phyloP scores from a whole-genome alignment of 176 grass and related monocot genomes.

The Microstegium vimineum region DNA sequence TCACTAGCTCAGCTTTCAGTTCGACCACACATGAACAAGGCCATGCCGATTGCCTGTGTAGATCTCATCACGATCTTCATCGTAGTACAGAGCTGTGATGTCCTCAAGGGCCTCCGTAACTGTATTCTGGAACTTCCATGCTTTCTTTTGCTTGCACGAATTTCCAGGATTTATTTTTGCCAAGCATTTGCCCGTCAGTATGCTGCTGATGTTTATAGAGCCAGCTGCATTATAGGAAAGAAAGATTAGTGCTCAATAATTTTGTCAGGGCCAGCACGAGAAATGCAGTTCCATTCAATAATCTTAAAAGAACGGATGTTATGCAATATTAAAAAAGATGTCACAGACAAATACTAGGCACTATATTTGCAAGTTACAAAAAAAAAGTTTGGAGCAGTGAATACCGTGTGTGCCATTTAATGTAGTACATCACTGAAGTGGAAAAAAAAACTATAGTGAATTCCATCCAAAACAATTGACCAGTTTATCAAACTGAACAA shows the following conservation, averaged over 20 bases:
- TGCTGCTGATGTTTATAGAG: slow-evolving; percentile 93
- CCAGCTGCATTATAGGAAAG: slow-evolving; percentile 43
- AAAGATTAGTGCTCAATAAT: background rate
- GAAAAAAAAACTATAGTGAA: background rate
- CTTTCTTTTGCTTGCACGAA: slow-evolving; percentile 35
- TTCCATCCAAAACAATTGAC: background rate
- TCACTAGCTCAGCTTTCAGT: slow-evolving; percentile 48
- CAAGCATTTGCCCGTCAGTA: slow-evolving; percentile 84
- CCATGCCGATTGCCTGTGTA: slow-evolving; percentile 82
- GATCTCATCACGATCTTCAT: slow-evolving; percentile 87
- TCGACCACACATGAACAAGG: slow-evolving; percentile 91
- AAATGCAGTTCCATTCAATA: background rate
- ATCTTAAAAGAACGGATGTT: background rate
- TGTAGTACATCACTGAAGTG: background rate
- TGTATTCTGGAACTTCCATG: slow-evolving; percentile 61
- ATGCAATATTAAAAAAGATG: background rate
- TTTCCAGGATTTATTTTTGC: slow-evolving; percentile 62
- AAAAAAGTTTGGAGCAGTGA: background rate
- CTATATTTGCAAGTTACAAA: background rate
- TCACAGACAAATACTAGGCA: background rate
- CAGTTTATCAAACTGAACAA: background rate
- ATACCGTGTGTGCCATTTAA: background rate
- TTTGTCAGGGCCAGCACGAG: background rate
- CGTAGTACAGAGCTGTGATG: slow-evolving; percentile 85
- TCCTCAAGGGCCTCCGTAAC: slow-evolving; percentile 70